Base-by-base conservation (phyloP, 257 asterid genomes). In the Solanum medicagineum region DNA sequence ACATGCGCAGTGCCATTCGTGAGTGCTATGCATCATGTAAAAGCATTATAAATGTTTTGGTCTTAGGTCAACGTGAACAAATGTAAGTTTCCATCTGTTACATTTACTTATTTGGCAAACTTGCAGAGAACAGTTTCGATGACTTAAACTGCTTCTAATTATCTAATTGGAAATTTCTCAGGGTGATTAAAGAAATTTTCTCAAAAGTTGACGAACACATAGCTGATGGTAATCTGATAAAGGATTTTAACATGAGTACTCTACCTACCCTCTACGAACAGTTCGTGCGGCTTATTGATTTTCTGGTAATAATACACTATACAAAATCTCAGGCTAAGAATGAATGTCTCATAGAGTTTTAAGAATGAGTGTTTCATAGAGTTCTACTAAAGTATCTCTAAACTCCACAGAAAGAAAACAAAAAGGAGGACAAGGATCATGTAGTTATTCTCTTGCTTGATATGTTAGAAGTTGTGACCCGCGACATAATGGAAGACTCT, bases 401-500 rank as follows among this genome's bases (percentile, higher is more conserved):
- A 85, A 85, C 81, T 77, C n/a, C 85, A 87, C 97, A 96, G 99
- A 92, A 91, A 89, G 94, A 92, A 68, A 96, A 96, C 84, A 92
- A 85, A 81, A 83, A 86, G 84, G 98, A 94, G 84, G 97, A 95
- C 92, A 96, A 92, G 90, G 95, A 95, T 93, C 91, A 94, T 87
- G 90, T 96, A 83, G 98, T 94, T 70, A 95, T 96, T 87, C 97
- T 95, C 87, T 86, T 96, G 95, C 98, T 94, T 62, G 91, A 96
- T 91, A 93, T 96, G 98, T 93, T 94, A 32, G 99, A 96, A 91
- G 92, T 96, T 83, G 98, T 96, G 90, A 96, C 98, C 62, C 90
- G 98, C 88, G 99, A 96, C 91, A 96, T 96, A 85, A 94, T 96
- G 95, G 98, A 92, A 10, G 98, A 94, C 89, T 57, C 85, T 62